These are phyloP conservation scores for Thelonectria olida DNA, from an alignment of 2,329 filamentous ascomycete genomes.

Conservation along the genomic window DNA sequence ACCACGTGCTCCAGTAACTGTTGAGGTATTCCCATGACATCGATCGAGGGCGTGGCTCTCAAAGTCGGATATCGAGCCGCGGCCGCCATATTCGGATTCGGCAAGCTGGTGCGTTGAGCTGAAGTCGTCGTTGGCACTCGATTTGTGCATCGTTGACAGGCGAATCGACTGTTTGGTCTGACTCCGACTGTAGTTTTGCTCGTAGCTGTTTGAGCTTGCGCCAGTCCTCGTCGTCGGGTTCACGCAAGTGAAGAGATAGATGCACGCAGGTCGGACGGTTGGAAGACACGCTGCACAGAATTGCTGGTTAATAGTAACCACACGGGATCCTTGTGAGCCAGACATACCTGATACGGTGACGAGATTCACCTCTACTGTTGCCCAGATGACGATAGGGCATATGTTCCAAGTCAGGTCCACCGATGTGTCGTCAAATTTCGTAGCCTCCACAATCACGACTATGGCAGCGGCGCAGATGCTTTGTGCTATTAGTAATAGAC, in stretches of 20 bases:
- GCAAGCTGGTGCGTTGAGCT: conserved; percentile 37
- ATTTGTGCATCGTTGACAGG: conserved; percentile 25
- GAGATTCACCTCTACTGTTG: conserved; percentile 36
- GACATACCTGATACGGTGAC: conserved; percentile 36
- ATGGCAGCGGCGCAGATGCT: conserved; percentile 34
- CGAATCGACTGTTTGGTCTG: conserved; percentile 35
- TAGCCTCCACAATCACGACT: conserved; percentile 31
- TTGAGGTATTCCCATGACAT: conserved; percentile 22
- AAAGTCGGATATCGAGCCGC: conserved; percentile 26
- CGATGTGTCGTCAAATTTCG: conserved; percentile 20
- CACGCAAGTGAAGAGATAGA: conserved; percentile 32
- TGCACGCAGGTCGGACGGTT: conserved; percentile 29
- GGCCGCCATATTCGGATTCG: conserved; percentile 5
- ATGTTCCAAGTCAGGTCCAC: conserved; percentile 36
- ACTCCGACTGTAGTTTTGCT: conserved; percentile 25
- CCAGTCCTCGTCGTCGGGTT: conserved; percentile 23
- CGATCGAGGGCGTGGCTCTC: conserved; percentile 33
- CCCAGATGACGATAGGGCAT: conserved; percentile 34
- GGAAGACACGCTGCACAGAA: conserved; percentile 32
- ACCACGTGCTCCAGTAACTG: conserved; percentile 20
- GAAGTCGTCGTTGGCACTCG: conserved; percentile 30
- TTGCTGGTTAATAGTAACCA: neutral
- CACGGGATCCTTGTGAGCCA: accelerated
- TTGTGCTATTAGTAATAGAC: too few relatives aligned
- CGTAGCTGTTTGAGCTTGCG: conserved; percentile 30